Evolutionary conservation across 192 early-diverging fungal genomes (phyloP).

Genomic region (Entomortierella lignicola): DNA sequence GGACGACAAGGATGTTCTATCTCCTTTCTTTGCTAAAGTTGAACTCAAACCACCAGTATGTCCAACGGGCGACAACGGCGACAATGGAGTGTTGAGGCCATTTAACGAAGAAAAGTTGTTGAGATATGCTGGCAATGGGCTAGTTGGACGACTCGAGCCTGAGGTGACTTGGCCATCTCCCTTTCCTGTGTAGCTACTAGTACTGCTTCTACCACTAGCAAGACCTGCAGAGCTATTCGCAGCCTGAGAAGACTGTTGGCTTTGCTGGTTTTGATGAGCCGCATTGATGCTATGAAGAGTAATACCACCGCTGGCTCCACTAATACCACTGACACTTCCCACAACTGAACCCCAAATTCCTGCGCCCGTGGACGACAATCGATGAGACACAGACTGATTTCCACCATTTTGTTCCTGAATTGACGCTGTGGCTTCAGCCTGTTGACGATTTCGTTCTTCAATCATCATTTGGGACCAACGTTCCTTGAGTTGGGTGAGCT

Average conservation of each 20-base stretch:
- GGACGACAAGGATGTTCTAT: constrained; percentile 39
- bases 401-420: constrained; percentile 45
- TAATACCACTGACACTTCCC: constrained; percentile 49
- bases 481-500: constrained; percentile 49
- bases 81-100: constrained; percentile 27
- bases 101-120: constrained; percentile 27
- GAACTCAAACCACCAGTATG: background rate
- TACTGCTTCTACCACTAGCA: constrained; percentile 28
- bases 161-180: background rate
- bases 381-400: constrained; percentile 38
- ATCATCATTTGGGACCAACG: constrained; percentile 55
- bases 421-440: constrained; percentile 41
- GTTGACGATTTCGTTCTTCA: constrained; percentile 40
- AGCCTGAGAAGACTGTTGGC: constrained; percentile 1
- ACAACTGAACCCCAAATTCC: constrained; percentile 48
- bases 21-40: constrained; percentile 8
- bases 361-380: constrained; percentile 42
- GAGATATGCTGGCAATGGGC: constrained; percentile 36
- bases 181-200: constrained; percentile 10
- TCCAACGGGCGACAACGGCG: too few relatives aligned
- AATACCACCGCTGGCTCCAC: constrained; percentile 48
- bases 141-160: constrained; percentile 32
- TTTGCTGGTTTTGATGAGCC: constrained; percentile 14
- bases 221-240: constrained; percentile 8
- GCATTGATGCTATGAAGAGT: constrained; percentile 40